A percentile compares a stretch with the other conserved stretches of the same genome.
Evolutionary conservation across 768 basidiomycete species (phyloP).

Genomic region (Pleurotus pulmonarius): DNA sequence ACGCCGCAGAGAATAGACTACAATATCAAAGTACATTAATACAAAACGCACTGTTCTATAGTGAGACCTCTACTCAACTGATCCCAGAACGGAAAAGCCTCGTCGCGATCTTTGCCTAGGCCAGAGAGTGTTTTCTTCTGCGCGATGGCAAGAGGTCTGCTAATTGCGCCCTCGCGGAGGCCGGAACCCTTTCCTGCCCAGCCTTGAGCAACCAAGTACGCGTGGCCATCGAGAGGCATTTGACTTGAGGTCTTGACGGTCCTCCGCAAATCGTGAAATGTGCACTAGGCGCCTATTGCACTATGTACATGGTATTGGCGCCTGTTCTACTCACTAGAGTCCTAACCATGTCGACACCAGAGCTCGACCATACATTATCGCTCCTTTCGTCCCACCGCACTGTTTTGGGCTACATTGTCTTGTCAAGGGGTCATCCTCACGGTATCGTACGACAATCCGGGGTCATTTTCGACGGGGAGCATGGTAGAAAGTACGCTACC

Average conservation of each 20-base stretch:
- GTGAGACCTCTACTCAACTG: slow-evolving; percentile 56
- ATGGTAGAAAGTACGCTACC: slow-evolving; percentile 70
- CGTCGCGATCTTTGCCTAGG: slow-evolving; percentile 89
- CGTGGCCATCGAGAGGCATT: slow-evolving; percentile 68
- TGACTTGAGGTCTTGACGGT: too few relatives aligned
- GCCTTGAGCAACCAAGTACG: slow-evolving; percentile 75
- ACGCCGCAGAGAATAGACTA: slow-evolving; percentile 80
- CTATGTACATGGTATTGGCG: too few relatives aligned
- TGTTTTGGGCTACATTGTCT: slow-evolving; percentile 82
- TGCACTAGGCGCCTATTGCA: too few relatives aligned
- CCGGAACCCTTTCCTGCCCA: slow-evolving; percentile 87
- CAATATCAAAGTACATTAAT: neutral
- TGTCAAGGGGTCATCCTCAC: slow-evolving; percentile 67
- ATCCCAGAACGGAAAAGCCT: slow-evolving; percentile 98
- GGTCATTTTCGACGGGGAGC: slow-evolving; percentile 82
- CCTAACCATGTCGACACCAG: slow-evolving; percentile 57
- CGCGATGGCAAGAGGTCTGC: slow-evolving; percentile 69
- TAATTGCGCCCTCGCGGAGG: slow-evolving; percentile 79
- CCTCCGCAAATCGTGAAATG: too few relatives aligned
- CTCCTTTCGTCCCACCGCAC: slow-evolving; percentile 78
- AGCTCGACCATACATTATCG: slow-evolving; percentile 77
- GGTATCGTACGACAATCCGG: slow-evolving; percentile 84
- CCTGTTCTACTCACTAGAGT: too few relatives aligned
- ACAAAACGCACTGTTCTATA: neutral
- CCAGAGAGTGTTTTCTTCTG: slow-evolving; percentile 87